phyloP scores from a whole-genome alignment of 768 basidiomycete species.

The Lactarius sp. region DNA sequence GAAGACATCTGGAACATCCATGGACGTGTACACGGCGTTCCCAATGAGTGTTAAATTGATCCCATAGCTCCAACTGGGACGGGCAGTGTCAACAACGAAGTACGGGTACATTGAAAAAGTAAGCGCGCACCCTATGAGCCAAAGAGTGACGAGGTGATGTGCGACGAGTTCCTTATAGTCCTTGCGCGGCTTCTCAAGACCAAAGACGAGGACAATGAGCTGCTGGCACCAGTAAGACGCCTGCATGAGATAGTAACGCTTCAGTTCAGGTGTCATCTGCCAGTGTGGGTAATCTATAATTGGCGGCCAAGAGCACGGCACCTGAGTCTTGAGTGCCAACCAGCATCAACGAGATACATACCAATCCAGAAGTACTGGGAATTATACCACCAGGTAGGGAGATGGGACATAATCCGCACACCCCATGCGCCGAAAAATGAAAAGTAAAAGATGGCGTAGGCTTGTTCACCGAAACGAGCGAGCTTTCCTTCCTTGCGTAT shows the following conservation, averaged over 20 bases:
- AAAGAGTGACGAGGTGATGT: conserved; percentile 92
- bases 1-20: conserved; percentile 92
- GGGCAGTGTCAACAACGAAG: conserved; percentile 6
- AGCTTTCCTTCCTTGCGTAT: conserved; percentile 63
- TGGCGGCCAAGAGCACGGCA: not conserved
- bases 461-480: conserved; percentile 86
- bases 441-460: conserved; percentile 84
- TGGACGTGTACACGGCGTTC: conserved; percentile 88
- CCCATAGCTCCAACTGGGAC: conserved; percentile 73
- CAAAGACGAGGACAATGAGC: conserved; percentile 73
- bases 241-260: conserved; percentile 92
- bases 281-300: conserved; percentile 77
- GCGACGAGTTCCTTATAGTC: conserved; percentile 83
- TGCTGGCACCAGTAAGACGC: conserved; percentile 94
- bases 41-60: conserved; percentile 83
- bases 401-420: conserved; percentile 68
- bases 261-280: conserved; percentile 80
- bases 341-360: conserved; percentile 28
- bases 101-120: not conserved
- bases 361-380: conserved; percentile 85
- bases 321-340: not conserved
- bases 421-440: conserved; percentile 66
- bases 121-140: conserved; percentile 74
- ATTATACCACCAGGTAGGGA: conserved; percentile 83
- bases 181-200: conserved; percentile 91